Evolutionary conservation across 768 basidiomycete genomes (phyloP).

Genomic region (Suillus subluteus): DNA sequence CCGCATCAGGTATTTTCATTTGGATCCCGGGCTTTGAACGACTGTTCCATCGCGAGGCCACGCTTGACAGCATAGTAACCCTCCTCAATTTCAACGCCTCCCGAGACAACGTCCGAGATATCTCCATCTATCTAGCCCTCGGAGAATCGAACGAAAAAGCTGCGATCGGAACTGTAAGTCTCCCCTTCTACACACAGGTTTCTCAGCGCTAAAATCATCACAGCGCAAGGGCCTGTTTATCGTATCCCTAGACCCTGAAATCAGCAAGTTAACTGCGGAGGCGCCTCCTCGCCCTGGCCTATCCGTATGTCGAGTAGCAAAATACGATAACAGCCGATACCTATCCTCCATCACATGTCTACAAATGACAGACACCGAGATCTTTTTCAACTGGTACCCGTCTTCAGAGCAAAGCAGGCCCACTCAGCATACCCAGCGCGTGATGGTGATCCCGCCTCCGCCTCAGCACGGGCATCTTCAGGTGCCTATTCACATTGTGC

Average conservation of each 20-base stretch:
- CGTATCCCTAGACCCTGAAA: slow-evolving; percentile 28
- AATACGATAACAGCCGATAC: slow-evolving; percentile 20
- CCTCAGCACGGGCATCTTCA: neutral
- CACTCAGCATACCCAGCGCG: neutral
- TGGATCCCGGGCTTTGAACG: slow-evolving; percentile 32
- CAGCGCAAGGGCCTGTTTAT: slow-evolving; percentile 29
- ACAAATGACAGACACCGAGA: slow-evolving; percentile 55
- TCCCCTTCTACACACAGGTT: neutral
- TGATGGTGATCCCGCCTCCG: neutral
- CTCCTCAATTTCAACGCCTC: slow-evolving; percentile 29
- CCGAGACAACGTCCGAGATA: slow-evolving; percentile 14
- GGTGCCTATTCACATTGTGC: neutral
- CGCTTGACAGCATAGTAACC: slow-evolving; percentile 42
- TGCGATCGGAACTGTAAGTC: slow-evolving; percentile 51
- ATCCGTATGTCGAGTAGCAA: slow-evolving; percentile 22
- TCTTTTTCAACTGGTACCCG: slow-evolving; percentile 53
- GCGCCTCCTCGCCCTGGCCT: slow-evolving; percentile 38
- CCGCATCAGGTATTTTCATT: slow-evolving; percentile 27
- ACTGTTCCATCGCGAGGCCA: slow-evolving; percentile 36
- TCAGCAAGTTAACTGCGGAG: slow-evolving; percentile 26
- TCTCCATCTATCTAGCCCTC: slow-evolving; percentile 53
- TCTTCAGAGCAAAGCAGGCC: slow-evolving; percentile 11
- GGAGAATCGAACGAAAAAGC: slow-evolving; percentile 43
- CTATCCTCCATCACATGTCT: slow-evolving; percentile 49
- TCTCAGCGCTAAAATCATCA: neutral